phyloP scores from a whole-genome alignment of 352 stramenopile species.

The Phytopythium litorale region DNA sequence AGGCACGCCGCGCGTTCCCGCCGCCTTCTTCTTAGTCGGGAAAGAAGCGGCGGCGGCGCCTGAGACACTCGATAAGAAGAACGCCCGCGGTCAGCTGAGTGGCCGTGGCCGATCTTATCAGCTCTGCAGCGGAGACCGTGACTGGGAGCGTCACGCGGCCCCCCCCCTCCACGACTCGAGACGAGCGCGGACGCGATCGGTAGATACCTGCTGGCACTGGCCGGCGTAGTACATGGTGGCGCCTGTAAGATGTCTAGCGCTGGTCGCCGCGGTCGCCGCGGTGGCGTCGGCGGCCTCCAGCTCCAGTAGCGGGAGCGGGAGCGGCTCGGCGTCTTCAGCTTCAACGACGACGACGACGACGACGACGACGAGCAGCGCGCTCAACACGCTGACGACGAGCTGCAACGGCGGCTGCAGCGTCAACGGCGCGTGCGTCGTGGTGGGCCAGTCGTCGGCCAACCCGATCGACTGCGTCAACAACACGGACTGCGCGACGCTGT shows the following conservation, averaged over 20 bases:
- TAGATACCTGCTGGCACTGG: too few relatives aligned
- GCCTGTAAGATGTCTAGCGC: not conserved
- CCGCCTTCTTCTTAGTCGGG: conserved; percentile 1
- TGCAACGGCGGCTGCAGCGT: conserved; percentile 65
- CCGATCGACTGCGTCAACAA: conserved; percentile 76
- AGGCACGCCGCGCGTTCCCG: not conserved
- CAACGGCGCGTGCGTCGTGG: conserved; percentile 58
- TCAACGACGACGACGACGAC: not conserved
- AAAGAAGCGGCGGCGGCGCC: not conserved
- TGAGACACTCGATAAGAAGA: not conserved
- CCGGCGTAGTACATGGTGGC: not conserved
- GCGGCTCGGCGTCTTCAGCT: not conserved
- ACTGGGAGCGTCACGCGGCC: too few relatives aligned
- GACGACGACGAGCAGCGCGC: conserved; percentile 8
- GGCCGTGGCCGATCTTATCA: too few relatives aligned
- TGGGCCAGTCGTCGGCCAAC: conserved; percentile 53
- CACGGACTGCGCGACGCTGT: conserved; percentile 60
- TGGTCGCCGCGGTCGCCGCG: conserved; percentile 9
- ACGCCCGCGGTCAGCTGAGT: too few relatives aligned
- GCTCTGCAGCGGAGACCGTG: too few relatives aligned
- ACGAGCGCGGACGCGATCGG: too few relatives aligned
- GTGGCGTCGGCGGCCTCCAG: conserved; percentile 9
- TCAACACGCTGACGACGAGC: conserved; percentile 75
- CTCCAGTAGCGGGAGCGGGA: conserved; percentile 3
- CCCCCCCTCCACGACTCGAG: too few relatives aligned